Evolutionary conservation across 495 filamentous ascomycete genomes (phyloP).

Genomic region (Penicillium tannophilum): DNA sequence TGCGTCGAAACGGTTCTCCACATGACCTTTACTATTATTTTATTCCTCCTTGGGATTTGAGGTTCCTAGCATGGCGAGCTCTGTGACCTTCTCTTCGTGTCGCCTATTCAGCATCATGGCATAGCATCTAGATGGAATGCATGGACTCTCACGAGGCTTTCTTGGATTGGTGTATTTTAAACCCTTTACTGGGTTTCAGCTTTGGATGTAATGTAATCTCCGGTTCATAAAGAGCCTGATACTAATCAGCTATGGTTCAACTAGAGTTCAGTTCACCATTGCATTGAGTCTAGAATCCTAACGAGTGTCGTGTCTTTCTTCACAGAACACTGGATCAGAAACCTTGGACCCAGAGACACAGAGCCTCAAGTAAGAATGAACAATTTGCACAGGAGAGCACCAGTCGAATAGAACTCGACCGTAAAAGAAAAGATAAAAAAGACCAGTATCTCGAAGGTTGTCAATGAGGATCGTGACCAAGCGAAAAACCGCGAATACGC

Average conservation of each 20-base stretch:
- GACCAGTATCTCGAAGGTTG: neutral
- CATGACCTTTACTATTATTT: neutral
- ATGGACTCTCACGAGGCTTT: neutral
- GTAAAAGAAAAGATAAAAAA: neutral
- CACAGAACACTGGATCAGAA: no score
- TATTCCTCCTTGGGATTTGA: neutral
- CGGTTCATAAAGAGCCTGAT: no score
- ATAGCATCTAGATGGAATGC: constrained; percentile 5
- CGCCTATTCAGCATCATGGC: neutral
- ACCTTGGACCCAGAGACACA: neutral
- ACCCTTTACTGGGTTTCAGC: neutral
- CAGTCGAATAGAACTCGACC: no score
- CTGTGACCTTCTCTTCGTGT: neutral
- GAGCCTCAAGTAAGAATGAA: neutral
- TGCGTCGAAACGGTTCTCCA: no score
- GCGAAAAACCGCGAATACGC: neutral
- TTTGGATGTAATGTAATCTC: no score
- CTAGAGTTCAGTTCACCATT: no score
- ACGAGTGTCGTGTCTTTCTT: no score
- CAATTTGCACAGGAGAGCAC: neutral
- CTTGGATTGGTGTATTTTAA: neutral
- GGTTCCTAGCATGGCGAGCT: neutral
- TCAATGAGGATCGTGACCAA: neutral
- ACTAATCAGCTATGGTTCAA: no score
- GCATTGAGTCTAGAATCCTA: no score